Evolutionary conservation across 1,284 basidiomycete species (phyloP), one percentile per base, ranked within the genome.

Genomic region (Trichosporon sp.): DNA sequence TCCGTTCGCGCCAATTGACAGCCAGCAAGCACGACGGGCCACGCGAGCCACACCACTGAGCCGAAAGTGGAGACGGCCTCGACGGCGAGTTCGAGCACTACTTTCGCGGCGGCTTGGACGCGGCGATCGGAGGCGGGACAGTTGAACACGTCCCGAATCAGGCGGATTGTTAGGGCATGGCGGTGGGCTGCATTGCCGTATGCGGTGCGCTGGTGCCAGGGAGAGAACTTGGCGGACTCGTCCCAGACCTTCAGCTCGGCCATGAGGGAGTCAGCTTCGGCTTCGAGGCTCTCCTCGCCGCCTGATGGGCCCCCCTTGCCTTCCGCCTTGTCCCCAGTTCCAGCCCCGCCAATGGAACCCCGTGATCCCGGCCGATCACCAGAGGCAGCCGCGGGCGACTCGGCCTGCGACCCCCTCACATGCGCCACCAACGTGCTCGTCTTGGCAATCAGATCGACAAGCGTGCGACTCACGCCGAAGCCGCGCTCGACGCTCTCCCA

Each of bases 401-500:
- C 68, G 51, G 65, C 46, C 11, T 68, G 66, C 26, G 59, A 63
- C 1, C 67, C 32, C 51, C 71, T 68, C 1, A 73, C 70, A 14
- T 71, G 71, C 14, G 76, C 71, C 21, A 78, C 76, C 2, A 79
- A 72, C 1, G 73, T 71, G 71, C 78, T 78, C 21, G 76, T 73
- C 76, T 78, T 54, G 3, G 66, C 66, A n/a, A 67, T 54, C 4
- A 67, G 66, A 31, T 54, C 51, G 32, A 54, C 66, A 31, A 67
- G 51, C 2, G 48, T 56, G 1, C 59, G 40, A 68, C 4, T 31
- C 70, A 74, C 73, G 51, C 78, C 81, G 74, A 80, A 82, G 76
- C 80, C 79, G 68, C 78, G 69, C 71, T 79, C 80, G n/a, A 81
- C 76, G 31, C 73, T 75, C 67, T 80, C 81, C 78, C 81, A 81